Evolutionary conservation across 257 asterid species (phyloP), one percentile per base, ranked within the genome.

Genomic region (Ilex asprella): DNA sequence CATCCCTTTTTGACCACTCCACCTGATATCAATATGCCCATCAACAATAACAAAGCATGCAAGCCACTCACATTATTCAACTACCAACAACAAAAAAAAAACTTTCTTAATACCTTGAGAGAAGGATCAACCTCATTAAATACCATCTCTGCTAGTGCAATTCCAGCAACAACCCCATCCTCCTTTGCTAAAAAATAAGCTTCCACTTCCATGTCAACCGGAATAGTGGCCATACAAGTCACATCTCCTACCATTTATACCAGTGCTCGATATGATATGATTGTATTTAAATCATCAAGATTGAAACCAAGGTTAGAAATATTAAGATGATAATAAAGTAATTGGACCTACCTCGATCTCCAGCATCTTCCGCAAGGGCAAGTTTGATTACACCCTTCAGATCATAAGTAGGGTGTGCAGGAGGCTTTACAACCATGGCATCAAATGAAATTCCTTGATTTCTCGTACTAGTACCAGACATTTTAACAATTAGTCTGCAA

Each of bases 341-440:
- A 12, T 2, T 50, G 41, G 15, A 89, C 99, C 99, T 86, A 89
- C 99, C 99, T 86, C 70, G 73, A 80, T 82, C 91, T 49, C 96
- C 97, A 53, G 96, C 94, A 74, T 92, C 99, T 80, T 93, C 97
- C n/a, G 97, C 82, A 32, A 92, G 86, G 60, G 97, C 97, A 53
- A 89, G 85, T 61, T 79, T 82, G 47, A 89, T 85, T 41, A 92
- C 94, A 62, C 72, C 81, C 70, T 89, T 89, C 65, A 92, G 76
- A 78, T 92, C 91, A 76, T 92, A 92, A 7, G 95, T 89, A 57
- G 95, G 99, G 76, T 89, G 99, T 55, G 84, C 81, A 51, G 99
- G 99, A 15, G 96, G 96, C 79, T 83, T 84, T 69, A 85, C 74
- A 67, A 59, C 90, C 63, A 77, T 56, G 16, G 86, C 70, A 57